phyloP scores from a whole-genome alignment of 2,329 filamentous ascomycete genomes.

The Calonectria henricotiae region DNA sequence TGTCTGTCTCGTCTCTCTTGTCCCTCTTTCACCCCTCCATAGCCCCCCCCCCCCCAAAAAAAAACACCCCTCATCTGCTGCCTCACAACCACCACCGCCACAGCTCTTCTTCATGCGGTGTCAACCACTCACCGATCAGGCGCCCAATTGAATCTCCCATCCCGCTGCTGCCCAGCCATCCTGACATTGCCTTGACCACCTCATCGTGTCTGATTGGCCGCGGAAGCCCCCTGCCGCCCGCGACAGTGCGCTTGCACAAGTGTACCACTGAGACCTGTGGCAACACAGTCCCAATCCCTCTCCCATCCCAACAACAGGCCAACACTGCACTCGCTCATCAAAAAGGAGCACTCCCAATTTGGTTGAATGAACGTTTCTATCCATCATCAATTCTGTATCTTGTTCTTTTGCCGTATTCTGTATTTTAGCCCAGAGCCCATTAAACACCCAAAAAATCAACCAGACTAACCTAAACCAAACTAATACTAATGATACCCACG shows the following conservation, averaged over 20 bases:
- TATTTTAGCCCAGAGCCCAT: not conserved
- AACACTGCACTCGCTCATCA: constrained; percentile 11
- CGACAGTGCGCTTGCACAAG: constrained; percentile 16
- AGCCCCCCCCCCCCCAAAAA: too few species aligned
- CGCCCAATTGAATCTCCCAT: constrained; percentile 27
- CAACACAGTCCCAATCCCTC: not conserved
- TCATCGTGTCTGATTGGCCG: constrained; percentile 4
- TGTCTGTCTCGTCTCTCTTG: not conserved
- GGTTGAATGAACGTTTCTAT: not conserved
- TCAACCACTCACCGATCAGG: constrained; percentile 20
- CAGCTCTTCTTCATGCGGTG: constrained; percentile 12
- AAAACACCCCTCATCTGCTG: not conserved
- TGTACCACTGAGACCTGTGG: constrained; percentile 63
- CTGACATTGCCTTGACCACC: constrained; percentile 1
- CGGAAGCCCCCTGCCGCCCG: constrained; percentile 17
- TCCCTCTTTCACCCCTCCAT: not conserved
- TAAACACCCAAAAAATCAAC: not conserved
- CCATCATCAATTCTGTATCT: not conserved
- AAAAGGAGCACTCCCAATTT: not conserved
- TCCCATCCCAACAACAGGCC: constrained; percentile 3
- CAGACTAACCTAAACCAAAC: not conserved
- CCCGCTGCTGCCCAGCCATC: constrained; percentile 20
- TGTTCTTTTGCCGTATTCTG: not conserved
- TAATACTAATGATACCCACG: not conserved
- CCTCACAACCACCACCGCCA: constrained; percentile 9